Base-by-base conservation (phyloP, 1,284 basidiomycete species). In the Leccinum solheimii region DNA sequence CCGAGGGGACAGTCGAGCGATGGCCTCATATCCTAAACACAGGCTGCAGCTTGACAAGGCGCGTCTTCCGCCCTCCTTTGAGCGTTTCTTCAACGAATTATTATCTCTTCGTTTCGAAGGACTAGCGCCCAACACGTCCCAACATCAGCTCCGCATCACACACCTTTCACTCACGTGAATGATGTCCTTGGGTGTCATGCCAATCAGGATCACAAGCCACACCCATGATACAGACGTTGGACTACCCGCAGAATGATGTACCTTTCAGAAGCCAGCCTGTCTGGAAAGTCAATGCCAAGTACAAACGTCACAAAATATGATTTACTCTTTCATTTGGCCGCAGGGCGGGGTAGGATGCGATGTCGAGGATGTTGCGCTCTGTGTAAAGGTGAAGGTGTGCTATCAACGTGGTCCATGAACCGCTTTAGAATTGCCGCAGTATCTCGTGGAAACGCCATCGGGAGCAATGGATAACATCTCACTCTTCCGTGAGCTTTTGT, bases 241-340 rank as follows among this genome's bases (percentile, higher is more conserved):
- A 77, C 84, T 85, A 88, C 72, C 81, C 3, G 83, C 86, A 5
- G 83, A 81, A 70, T 80, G 83, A 68, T 86, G 85, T 59, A 85
- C 79, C 36, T 78, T 77, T 72, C 77, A 75, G 69, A 89, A 85
- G 4, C 74, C 72, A 6, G 81, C 13, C 34, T 77, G 67, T 88
- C 77, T 49, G 85, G 83, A 27, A 90, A 76, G 70, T 90, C 85
- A 56, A 86, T 79, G 19, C 81, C 84, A 54, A 86, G 79, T 48
- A 78, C 80, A 65, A 83, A 87, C 62, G 87, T 87, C 57, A 86
- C 79, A 38, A 89, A 80, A 23, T 79, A 19, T 83, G 79, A 63
- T 86, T 81, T 36, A 84, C 86, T 69, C 86, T 87, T 72, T 87
- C 89, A 70, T 87, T 85, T 56, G 88, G 79, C 49, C 87, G 84